Evolutionary conservation across 805 yeast genomes (phyloP), one percentile per base, ranked within the genome.

Genomic region (Priceomyces castillae): DNA sequence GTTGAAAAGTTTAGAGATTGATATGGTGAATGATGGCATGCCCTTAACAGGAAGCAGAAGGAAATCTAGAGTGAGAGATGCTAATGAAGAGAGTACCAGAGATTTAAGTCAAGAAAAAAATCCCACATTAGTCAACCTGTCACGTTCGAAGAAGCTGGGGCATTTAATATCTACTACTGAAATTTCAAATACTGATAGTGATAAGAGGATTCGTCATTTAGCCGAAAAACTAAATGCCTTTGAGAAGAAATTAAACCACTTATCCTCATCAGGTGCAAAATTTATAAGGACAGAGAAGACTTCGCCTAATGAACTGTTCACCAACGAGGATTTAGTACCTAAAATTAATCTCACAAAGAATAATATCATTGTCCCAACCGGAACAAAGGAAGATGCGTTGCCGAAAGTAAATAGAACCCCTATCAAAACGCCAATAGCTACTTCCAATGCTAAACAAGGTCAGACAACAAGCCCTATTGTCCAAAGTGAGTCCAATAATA

Each of bases 161-260:
- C 26, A 23, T 23, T 23, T 23, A 10, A 23, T 7, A 28, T 28
- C 15, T 11, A n/a, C n/a, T n/a, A 23, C n/a, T 12, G 31, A 28
- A 12, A 12, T 5, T 12, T 28, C 15, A 28, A 11, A 11, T 4
- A n/a, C 5, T 12, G 31, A n/a, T n/a, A 22, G 25, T 22, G 25
- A 22, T 6, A 6, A 9, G 6, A 28, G 31, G 15, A 28, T 28
- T 12, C 31, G 31, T 28, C 47, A 54, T 14, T 43, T 52, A n/a
- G 47, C 49, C 37, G 48, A 52, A 12, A 58, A 59, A 35, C 47
- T 62, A 52, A 54, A 53, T 31, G 49, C 44, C 20, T 52, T 62
- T 19, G 63, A 62, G 34, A 23, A 31, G 2, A 48, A 50, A 36
- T 43, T 56, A 26, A 43, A 37, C 26, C 28, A 48, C 11, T 31